phyloP scores from a whole-genome alignment of 2,329 filamentous ascomycete genomes.

The Xylariales sp. region DNA sequence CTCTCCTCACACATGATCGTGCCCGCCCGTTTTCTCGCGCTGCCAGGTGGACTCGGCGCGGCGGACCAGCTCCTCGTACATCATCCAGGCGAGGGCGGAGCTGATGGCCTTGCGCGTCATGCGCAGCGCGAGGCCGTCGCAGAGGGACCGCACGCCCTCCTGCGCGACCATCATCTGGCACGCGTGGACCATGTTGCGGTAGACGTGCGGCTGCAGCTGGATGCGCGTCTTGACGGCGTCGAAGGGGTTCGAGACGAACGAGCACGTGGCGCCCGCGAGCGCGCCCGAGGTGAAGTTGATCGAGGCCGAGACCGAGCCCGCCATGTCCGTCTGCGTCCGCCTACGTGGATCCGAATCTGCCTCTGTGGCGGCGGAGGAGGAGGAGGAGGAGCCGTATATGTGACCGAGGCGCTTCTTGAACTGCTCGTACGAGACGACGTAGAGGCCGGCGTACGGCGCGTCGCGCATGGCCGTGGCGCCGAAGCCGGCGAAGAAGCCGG shows the following conservation, averaged over 20 bases:
- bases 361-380: too few relatives aligned
- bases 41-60: constrained; percentile 64
- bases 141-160: constrained; percentile 83
- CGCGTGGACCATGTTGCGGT: constrained; percentile 85
- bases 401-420: constrained; percentile 72
- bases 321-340: constrained; percentile 44
- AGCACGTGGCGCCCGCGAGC: constrained; percentile 83
- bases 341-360: too few relatives aligned
- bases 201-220: constrained; percentile 86
- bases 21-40: constrained; percentile 37
- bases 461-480: constrained; percentile 93
- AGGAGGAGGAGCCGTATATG: constrained; percentile 40
- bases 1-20: constrained; percentile 11
- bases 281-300: constrained; percentile 90
- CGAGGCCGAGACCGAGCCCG: constrained; percentile 63
- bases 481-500: constrained; percentile 92
- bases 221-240: constrained; percentile 96
- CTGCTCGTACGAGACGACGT: constrained; percentile 93
- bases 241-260: constrained; percentile 93
- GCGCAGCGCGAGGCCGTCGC: constrained; percentile 85
- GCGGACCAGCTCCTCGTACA: constrained; percentile 93
- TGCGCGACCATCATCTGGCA: constrained; percentile 81
- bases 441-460: constrained; percentile 95
- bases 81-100: constrained; percentile 94
- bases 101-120: constrained; percentile 93